Base-by-base conservation (phyloP, 75 land plant species). In the Picea glauca region DNA sequence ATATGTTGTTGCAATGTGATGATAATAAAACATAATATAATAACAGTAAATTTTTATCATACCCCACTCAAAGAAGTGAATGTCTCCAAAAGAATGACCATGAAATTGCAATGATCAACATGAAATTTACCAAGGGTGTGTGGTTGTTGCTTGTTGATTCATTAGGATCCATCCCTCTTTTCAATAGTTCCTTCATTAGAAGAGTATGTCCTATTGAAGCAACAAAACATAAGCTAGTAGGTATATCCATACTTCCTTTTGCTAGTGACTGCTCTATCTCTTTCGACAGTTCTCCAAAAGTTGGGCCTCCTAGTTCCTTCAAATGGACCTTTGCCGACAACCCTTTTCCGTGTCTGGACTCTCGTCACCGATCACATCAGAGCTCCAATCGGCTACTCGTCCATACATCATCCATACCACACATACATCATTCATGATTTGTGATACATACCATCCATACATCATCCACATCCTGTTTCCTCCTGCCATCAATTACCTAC, bases 1-100 rank as follows among this genome's bases (percentile, higher is more conserved):
- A 67, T 84, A 88, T n/a, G 96, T 80, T 65, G 95, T 90, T 59
- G 96, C 93, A 58, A 93, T 87, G 72, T 93, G 95, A 95, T 94
- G 88, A 11, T 60, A 15, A 72, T 0, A 50, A 50, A 50, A 8
- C 2, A 9, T 9, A 50, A 50, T 50, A 11, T 9, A 50, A 50
- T 9, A 50, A 50, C 9, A 1, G 56, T 50, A 50, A 50, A 50
- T 50, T 50, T 50, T 50, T 13, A 9, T 50, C 12, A 50, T 1
- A 50, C 56, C 56, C 43, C 11, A 8, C 56, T 50, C 56, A 50
- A 50, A 50, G 56, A 50, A 50, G 56, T 11, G 11, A 9, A 8
- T 46, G 56, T 50, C 56, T 50, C 56, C 43, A 50, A 50, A 50
- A 50, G 12, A 50, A 50, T 1, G 56, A 50, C 56, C 56, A 50